Evolutionary conservation across 495 filamentous ascomycete genomes (phyloP).

Genomic region (Penicillium pancosmium): DNA sequence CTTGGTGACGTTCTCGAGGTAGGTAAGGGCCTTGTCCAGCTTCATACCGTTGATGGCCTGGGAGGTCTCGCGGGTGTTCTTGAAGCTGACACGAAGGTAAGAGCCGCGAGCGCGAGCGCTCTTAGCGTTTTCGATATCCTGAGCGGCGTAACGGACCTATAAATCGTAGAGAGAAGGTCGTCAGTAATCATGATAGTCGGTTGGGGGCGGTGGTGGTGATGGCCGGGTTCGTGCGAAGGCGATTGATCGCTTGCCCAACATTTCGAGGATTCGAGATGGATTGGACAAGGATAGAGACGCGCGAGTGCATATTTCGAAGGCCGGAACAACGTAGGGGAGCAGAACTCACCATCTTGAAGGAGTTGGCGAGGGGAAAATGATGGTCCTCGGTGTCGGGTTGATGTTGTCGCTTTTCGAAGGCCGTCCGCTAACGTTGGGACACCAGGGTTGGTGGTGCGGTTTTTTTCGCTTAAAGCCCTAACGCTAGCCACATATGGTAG

Average conservation of each 20-base stretch:
- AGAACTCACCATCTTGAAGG: conserved; percentile 60
- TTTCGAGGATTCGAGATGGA: conserved; percentile 12
- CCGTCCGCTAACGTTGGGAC: conserved; percentile 42
- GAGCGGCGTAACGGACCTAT: conserved; percentile 98
- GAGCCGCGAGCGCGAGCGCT: conserved; percentile 95
- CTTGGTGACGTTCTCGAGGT: conserved; percentile 94
- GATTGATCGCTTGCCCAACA: conserved; percentile 1
- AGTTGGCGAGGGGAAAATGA: conserved; percentile 49
- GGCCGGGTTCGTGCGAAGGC: conserved; percentile 2
- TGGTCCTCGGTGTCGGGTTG: conserved; percentile 52
- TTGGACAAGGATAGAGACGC: conserved; percentile 13
- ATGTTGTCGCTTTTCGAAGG: conserved; percentile 51
- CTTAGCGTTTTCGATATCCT: conserved; percentile 83
- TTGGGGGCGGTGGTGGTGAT: conserved; percentile 8
- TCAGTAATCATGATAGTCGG: conserved; percentile 32
- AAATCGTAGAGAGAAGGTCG: conserved; percentile 28
- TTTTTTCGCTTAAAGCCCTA: conserved; percentile 53
- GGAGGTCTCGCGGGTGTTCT: conserved; percentile 99
- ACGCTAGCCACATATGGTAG: conserved; percentile 34
- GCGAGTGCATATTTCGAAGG: conserved; percentile 10
- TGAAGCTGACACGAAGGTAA: conserved; percentile 98
- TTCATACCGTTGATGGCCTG: conserved; percentile 99
- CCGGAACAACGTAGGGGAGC: conserved; percentile 20
- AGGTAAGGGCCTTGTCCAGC: conserved; percentile 86
- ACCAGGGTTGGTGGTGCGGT: conserved; percentile 41